These are phyloP conservation scores for Arabis hirsuta DNA, from an alignment of 345 rosid genomes.

Conservation along the genomic window DNA sequence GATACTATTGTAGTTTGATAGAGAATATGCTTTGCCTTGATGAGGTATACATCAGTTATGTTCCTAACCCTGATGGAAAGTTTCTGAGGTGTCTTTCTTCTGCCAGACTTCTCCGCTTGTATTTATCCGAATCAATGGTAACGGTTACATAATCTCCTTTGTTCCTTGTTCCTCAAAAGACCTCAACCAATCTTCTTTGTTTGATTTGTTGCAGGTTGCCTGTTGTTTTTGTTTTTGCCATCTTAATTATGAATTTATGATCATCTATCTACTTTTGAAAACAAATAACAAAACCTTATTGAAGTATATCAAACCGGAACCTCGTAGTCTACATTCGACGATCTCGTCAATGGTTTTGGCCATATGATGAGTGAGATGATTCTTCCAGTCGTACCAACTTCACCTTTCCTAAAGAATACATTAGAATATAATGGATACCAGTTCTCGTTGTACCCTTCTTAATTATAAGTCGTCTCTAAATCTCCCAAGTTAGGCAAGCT, in stretches of 20 bases:
- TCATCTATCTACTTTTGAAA: too few species aligned
- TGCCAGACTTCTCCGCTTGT: background rate
- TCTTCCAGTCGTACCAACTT: conserved; percentile 55
- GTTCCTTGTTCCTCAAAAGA: background rate
- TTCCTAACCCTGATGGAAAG: background rate
- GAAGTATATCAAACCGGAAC: conserved; percentile 44
- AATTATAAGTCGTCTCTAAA: conserved; percentile 57
- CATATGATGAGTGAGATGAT: conserved; percentile 56
- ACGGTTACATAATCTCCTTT: too few species aligned
- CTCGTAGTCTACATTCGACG: conserved; percentile 43
- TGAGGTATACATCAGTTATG: background rate
- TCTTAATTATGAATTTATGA: too few species aligned
- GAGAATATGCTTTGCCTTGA: background rate
- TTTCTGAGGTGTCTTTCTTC: background rate
- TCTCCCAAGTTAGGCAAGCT: conserved; percentile 54
- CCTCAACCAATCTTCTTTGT: background rate
- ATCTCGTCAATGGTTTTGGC: conserved; percentile 44
- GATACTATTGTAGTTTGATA: background rate
- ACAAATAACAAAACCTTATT: conserved; percentile 21
- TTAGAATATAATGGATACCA: conserved; percentile 35
- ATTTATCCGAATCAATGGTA: background rate
- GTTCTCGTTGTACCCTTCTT: conserved; percentile 41
- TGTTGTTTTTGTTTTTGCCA: background rate
- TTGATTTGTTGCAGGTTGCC: background rate
- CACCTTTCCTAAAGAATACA: conserved; percentile 57